phyloP scores from a whole-genome alignment of 148 eudicot genomes.

The Diospyros kaki region DNA sequence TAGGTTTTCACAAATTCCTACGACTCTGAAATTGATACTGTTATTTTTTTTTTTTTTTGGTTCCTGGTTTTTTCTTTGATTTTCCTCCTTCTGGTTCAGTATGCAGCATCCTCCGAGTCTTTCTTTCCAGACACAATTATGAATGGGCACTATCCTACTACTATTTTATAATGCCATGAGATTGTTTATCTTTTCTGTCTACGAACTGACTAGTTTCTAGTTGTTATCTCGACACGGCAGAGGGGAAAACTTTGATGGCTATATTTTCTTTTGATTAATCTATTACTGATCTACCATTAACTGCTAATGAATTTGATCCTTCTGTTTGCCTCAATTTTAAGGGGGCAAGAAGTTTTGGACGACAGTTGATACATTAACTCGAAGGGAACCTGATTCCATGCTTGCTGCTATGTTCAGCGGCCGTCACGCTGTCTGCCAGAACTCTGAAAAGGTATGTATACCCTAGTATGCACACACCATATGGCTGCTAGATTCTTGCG shows the following conservation, averaged over 20 bases:
- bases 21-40: background rate
- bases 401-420: constrained; percentile 99
- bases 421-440: constrained; percentile 71
- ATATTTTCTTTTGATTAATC: background rate
- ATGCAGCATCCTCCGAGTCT: too few relatives aligned
- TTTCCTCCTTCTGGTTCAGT: too few relatives aligned
- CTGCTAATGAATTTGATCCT: background rate
- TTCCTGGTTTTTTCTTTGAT: too few relatives aligned
- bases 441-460: constrained; percentile 58
- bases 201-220: background rate
- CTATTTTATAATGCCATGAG: too few relatives aligned
- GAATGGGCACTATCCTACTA: too few relatives aligned
- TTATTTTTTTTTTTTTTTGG: background rate
- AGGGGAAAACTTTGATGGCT: too few relatives aligned
- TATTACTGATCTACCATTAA: background rate
- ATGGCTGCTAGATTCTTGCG: background rate
- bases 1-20: background rate
- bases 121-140: too few relatives aligned
- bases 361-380: constrained; percentile 77
- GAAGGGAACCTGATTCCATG: constrained; percentile 93
- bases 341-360: constrained; percentile 93
- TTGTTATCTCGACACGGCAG: background rate
- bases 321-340: constrained; percentile 21
- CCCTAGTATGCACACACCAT: background rate
- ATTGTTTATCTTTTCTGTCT: background rate